phyloP scores from a whole-genome alignment of 768 basidiomycete species.

The Psilocybe sp. region DNA sequence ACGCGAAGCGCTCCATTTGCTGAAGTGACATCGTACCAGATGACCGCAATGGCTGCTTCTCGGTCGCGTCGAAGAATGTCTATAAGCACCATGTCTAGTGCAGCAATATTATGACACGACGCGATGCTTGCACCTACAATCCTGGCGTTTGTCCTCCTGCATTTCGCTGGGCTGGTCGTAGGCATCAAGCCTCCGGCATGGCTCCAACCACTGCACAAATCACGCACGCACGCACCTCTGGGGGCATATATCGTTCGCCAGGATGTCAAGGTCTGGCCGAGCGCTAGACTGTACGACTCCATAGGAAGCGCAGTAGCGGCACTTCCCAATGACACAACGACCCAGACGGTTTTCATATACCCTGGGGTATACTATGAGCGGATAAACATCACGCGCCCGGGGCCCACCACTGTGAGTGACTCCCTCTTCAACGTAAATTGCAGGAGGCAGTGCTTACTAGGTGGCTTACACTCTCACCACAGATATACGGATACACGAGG shows the following conservation, averaged over 20 bases:
- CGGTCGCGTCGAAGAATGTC: no score
- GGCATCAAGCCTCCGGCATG: no score
- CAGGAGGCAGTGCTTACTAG: not conserved
- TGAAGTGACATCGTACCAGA: no score
- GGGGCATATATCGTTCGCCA: constrained; percentile 39
- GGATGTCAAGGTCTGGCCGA: constrained; percentile 21
- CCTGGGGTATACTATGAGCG: constrained; percentile 44
- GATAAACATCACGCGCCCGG: constrained; percentile 41
- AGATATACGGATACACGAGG: constrained; percentile 39
- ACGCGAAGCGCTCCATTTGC: no score
- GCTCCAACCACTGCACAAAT: no score
- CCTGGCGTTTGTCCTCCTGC: no score
- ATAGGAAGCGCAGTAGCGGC: constrained; percentile 36
- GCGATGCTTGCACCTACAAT: no score
- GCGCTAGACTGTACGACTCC: constrained; percentile 35
- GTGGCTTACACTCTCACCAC: not conserved
- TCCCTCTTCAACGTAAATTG: not conserved
- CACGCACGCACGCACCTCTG: constrained; percentile 33
- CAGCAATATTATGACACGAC: no score
- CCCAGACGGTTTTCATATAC: constrained; percentile 39
- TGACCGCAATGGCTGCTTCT: no score
- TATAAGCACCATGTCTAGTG: no score
- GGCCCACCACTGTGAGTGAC: constrained; percentile 35
- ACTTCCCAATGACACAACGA: constrained; percentile 35
- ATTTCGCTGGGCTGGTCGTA: no score